phyloP scores from a whole-genome alignment of 306 rosid species.

The Lupinus albus region DNA sequence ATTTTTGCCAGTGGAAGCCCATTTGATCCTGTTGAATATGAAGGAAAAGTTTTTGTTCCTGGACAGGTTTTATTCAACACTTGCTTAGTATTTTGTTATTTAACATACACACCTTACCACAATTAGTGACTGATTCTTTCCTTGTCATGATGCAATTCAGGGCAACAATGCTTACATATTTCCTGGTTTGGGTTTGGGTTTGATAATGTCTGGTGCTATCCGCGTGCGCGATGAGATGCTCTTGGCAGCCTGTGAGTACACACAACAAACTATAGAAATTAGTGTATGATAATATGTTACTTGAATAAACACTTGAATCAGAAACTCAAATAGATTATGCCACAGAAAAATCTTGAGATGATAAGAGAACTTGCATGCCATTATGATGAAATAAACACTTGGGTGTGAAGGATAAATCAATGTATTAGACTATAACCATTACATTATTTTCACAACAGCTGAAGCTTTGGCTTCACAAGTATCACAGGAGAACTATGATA shows the following conservation, averaged over 20 bases:
- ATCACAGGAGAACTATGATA: constrained; percentile 68
- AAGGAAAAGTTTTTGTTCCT: constrained; percentile 72
- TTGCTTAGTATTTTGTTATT: constrained; percentile 17
- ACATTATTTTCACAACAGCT: constrained; percentile 54
- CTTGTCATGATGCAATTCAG: constrained; percentile 50
- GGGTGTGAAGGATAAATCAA: constrained; percentile 11
- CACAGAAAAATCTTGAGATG: constrained; percentile 8
- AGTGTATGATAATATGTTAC: not conserved
- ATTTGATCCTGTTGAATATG: constrained; percentile 73
- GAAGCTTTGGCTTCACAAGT: constrained; percentile 92
- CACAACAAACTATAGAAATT: constrained; percentile 26
- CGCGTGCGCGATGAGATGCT: constrained; percentile 95
- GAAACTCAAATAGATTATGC: not conserved
- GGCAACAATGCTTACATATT: constrained; percentile 98
- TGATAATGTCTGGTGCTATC: constrained; percentile 93
- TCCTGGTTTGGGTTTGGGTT: constrained; percentile 94
- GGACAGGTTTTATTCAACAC: constrained; percentile 73
- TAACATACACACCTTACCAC: constrained; percentile 22
- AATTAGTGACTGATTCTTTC: constrained; percentile 38
- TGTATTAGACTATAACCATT: constrained; percentile 28
- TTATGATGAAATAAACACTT: not conserved
- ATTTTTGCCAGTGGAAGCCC: constrained; percentile 98
- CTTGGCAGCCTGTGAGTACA: constrained; percentile 88
- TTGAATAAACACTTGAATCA: too few species aligned
- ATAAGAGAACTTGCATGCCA: not conserved